These are phyloP conservation scores for Halophytophthora batemanensis DNA, from an alignment of 352 stramenopile genomes.

Conservation along the genomic window DNA sequence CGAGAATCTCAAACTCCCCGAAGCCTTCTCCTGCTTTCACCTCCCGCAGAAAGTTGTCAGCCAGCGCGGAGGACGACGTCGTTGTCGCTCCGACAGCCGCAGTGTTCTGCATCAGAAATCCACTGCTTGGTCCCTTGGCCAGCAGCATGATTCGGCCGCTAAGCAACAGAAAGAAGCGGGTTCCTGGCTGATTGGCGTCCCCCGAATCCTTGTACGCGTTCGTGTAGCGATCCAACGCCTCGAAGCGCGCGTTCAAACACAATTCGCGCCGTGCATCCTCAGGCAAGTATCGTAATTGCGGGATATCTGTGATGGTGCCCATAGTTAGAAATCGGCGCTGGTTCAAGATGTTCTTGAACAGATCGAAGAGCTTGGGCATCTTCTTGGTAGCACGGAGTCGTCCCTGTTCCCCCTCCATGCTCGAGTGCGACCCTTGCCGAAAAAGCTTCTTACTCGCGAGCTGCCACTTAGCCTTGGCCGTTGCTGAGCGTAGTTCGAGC, in stretches of 20 bases:
- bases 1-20: conserved; percentile 62
- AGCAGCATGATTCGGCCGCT: conserved; percentile 44
- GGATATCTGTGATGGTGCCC: conserved; percentile 47
- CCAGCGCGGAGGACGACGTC: background rate
- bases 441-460: conserved; percentile 35
- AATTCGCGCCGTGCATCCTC: conserved; percentile 42
- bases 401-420: conserved; percentile 7
- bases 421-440: conserved; percentile 10
- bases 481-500: conserved; percentile 27
- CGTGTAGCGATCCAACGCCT: conserved; percentile 44
- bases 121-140: conserved; percentile 22
- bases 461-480: conserved; percentile 50
- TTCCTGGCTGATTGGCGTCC: conserved; percentile 9
- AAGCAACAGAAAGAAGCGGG: conserved; percentile 51
- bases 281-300: conserved; percentile 33
- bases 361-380: conserved; percentile 49
- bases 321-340: conserved; percentile 61
- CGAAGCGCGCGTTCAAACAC: conserved; percentile 49
- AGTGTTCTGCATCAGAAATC: conserved; percentile 3
- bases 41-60: conserved; percentile 34
- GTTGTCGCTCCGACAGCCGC: background rate
- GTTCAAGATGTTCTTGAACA: conserved; percentile 70
- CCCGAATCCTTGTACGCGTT: conserved; percentile 46
- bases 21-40: conserved; percentile 41
- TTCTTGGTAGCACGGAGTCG: conserved; percentile 12